Percentiles rank a stretch among this genome's conserved stretches.
Evolutionary conservation across 2,329 filamentous ascomycete species (phyloP).

Genomic region (Colletotrichum euphorbiae): DNA sequence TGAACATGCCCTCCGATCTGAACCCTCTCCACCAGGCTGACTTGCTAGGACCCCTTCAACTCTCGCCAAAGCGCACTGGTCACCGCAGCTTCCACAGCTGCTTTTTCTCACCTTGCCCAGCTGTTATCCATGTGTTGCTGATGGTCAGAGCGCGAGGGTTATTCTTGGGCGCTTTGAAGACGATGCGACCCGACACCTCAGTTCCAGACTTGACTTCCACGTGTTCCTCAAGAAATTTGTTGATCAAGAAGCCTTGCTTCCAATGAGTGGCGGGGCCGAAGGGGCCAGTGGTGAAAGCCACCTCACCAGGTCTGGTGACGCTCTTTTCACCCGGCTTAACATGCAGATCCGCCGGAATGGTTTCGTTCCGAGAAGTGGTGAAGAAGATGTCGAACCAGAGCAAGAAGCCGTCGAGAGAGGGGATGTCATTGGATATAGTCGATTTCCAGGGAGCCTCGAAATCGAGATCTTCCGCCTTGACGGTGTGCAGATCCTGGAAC

Average conservation of each 20-base stretch:
- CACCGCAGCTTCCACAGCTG: constrained; percentile 66
- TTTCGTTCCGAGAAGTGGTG: constrained; percentile 68
- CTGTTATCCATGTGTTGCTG: constrained; percentile 69
- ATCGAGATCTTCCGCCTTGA: constrained; percentile 76
- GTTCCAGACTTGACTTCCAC: constrained; percentile 63
- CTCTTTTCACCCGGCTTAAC: constrained; percentile 73
- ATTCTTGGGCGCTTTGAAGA: constrained; percentile 76
- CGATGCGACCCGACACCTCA: constrained; percentile 73
- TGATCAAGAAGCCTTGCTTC: constrained; percentile 84
- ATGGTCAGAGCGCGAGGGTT: constrained; percentile 78
- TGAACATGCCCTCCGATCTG: too few species aligned
- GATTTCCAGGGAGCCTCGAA: constrained; percentile 78
- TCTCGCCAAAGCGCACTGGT: not conserved
- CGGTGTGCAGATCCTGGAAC: constrained; percentile 80
- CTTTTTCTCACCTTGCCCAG: constrained; percentile 53
- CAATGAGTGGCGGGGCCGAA: constrained; percentile 84
- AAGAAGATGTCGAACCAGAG: constrained; percentile 98
- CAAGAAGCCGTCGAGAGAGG: constrained; percentile 84
- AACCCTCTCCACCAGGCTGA: too few species aligned
- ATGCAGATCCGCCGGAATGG: constrained; percentile 58
- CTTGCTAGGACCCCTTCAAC: too few species aligned
- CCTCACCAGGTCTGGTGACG: constrained; percentile 66
- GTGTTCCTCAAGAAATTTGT: constrained; percentile 67
- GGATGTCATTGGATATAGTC: constrained; percentile 69
- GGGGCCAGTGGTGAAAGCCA: constrained; percentile 92